A percentile compares a stretch with the other conserved stretches of the same genome.
Evolutionary conservation across 768 basidiomycete species (phyloP).

Genomic region (Sporobolomyces pararoseus): DNA sequence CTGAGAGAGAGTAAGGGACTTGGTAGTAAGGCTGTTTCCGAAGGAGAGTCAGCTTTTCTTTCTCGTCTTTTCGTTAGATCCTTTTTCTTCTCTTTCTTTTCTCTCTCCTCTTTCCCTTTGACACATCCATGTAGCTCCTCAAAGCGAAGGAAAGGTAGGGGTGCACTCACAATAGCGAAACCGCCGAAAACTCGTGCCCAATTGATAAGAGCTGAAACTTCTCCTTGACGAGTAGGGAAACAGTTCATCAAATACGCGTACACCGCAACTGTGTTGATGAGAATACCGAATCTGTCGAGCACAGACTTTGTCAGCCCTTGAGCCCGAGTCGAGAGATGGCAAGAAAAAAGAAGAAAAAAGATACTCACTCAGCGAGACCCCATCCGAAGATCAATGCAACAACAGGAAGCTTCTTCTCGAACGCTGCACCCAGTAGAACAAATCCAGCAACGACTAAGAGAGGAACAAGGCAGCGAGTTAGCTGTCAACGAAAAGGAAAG

Average conservation of each 20-base stretch:
- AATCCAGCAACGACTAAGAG: constrained; percentile 59
- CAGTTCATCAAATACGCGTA: constrained; percentile 52
- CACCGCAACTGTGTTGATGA: constrained; percentile 63
- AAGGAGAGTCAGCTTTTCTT: too few species aligned
- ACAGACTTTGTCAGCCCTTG: too few species aligned
- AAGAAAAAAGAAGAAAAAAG: neutral
- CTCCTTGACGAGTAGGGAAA: constrained; percentile 53
- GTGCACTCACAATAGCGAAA: constrained; percentile 11
- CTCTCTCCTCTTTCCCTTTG: too few species aligned
- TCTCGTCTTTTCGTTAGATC: too few species aligned
- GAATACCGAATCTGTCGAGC: constrained; percentile 40
- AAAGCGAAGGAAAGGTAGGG: neutral
- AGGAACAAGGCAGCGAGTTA: neutral
- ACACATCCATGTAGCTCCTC: too few species aligned
- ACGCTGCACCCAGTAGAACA: constrained; percentile 53
- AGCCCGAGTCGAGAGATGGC: neutral
- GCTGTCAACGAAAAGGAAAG: neutral
- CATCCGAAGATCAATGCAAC: constrained; percentile 61
- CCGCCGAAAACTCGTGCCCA: constrained; percentile 23
- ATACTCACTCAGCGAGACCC: constrained; percentile 55
- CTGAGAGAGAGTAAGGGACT: neutral
- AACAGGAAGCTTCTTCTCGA: constrained; percentile 40
- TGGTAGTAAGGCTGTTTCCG: constrained; percentile 25
- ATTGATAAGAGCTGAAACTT: constrained; percentile 63
- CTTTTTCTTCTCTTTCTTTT: too few species aligned